phyloP scores from a whole-genome alignment of 805 yeast species.

The Wickerhamomyces bovis region DNA sequence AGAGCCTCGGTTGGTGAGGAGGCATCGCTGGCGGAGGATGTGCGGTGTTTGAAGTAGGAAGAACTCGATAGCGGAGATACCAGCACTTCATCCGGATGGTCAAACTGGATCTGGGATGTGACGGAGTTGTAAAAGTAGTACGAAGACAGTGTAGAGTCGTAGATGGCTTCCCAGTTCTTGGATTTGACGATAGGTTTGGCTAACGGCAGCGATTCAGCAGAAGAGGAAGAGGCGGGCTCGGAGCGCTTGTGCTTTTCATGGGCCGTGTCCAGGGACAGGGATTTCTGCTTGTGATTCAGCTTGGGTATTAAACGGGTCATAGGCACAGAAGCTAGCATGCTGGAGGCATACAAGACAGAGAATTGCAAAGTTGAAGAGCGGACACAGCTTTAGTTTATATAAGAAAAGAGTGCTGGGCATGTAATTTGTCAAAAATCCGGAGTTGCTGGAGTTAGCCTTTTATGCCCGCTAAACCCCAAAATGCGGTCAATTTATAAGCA shows the following conservation, averaged over 20 bases:
- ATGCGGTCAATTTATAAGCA: neutral
- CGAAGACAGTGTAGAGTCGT: conserved; percentile 27
- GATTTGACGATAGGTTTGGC: conserved; percentile 14
- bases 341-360: neutral
- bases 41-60: conserved; percentile 1
- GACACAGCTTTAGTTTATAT: too few relatives aligned
- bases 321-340: neutral
- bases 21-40: neutral
- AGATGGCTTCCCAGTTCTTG: conserved; percentile 19
- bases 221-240: neutral
- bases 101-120: conserved; percentile 29
- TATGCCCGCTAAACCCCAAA: neutral
- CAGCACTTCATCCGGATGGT: conserved; percentile 35
- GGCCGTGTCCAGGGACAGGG: neutral
- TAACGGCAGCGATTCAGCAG: neutral
- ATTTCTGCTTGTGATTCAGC: neutral
- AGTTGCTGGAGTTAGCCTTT: neutral
- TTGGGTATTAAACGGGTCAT: conserved; percentile 4
- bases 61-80: conserved; percentile 11
- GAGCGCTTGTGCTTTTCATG: neutral
- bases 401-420: too few relatives aligned
- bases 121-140: conserved; percentile 28
- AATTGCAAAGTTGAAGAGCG: neutral
- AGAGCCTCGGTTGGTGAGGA: neutral
- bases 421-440: too few relatives aligned